These are phyloP conservation scores for Talaromyces pinophilus DNA, from an alignment of 2,329 filamentous ascomycete genomes.

Conservation along the genomic window DNA sequence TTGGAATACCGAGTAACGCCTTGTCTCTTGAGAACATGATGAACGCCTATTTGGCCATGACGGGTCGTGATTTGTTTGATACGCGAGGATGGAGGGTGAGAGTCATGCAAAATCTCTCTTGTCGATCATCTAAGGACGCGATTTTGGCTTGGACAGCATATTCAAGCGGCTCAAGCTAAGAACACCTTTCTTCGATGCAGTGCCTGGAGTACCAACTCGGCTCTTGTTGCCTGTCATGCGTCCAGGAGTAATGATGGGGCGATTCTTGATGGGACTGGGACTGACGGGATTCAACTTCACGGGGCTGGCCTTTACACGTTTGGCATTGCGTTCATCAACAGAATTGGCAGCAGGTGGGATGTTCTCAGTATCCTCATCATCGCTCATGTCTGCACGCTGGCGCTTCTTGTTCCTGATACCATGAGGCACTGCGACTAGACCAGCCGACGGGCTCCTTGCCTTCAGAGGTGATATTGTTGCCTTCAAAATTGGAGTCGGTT, in stretches of 20 bases:
- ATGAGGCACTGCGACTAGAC: conserved; percentile 40
- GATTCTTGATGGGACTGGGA: conserved; percentile 40
- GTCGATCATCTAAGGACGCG: conserved; percentile 32
- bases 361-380: conserved; percentile 24
- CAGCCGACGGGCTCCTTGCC: conserved; percentile 27
- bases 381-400: conserved; percentile 19
- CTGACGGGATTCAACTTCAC: conserved; percentile 28
- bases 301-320: conserved; percentile 38
- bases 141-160: conserved; percentile 50
- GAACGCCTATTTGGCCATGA: conserved; percentile 7
- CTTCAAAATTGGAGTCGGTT: conserved; percentile 29
- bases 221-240: conserved; percentile 30
- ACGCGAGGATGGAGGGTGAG: neutral
- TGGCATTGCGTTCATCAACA: conserved; percentile 34
- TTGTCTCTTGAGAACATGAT: neutral
- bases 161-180: conserved; percentile 52
- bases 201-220: conserved; percentile 35
- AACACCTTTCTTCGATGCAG: conserved; percentile 34
- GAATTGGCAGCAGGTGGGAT: conserved; percentile 30
- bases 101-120: neutral
- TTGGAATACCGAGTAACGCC: conserved; percentile 6
- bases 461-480: conserved; percentile 25
- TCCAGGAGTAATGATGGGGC: conserved; percentile 28
- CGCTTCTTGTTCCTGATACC: conserved; percentile 40
- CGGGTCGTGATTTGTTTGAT: neutral